Evolutionary conservation across 192 early-diverging fungal species (phyloP).

Genomic region (Coemansia asiatica): DNA sequence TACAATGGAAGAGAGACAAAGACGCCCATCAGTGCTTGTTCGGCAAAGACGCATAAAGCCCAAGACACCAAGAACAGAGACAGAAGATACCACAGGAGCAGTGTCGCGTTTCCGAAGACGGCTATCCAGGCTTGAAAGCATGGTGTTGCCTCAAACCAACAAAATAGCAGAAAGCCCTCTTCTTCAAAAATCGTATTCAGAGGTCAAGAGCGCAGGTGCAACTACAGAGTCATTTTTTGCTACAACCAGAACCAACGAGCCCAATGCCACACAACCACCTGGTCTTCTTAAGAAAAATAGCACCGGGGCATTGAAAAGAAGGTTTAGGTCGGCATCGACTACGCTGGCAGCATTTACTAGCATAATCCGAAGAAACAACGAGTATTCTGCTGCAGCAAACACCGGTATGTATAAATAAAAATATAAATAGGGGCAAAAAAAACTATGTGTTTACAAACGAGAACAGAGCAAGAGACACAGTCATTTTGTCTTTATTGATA

Average conservation of each 20-base stretch:
- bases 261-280: not conserved
- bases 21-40: not conserved
- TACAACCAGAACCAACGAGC: not conserved
- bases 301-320: not conserved
- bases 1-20: not conserved
- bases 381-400: not conserved
- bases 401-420: not conserved
- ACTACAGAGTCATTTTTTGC: not conserved
- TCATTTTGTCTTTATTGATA: no score
- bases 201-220: not conserved
- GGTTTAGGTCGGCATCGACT: slow-evolving; percentile 8
- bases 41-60: not conserved
- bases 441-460: not conserved
- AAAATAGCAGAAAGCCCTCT: not conserved
- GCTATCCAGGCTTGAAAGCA: slow-evolving; percentile 5
- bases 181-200: slow-evolving; percentile 3
- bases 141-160: not conserved
- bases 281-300: not conserved
- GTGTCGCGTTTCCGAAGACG: slow-evolving; percentile 2
- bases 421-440: not conserved
- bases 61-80: not conserved
- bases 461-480: no score
- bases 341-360: not conserved
- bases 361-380: not conserved
- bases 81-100: not conserved